These are phyloP conservation scores for Eucalyptus cloeziana DNA, from an alignment of 345 rosid species.

Conservation along the genomic window DNA sequence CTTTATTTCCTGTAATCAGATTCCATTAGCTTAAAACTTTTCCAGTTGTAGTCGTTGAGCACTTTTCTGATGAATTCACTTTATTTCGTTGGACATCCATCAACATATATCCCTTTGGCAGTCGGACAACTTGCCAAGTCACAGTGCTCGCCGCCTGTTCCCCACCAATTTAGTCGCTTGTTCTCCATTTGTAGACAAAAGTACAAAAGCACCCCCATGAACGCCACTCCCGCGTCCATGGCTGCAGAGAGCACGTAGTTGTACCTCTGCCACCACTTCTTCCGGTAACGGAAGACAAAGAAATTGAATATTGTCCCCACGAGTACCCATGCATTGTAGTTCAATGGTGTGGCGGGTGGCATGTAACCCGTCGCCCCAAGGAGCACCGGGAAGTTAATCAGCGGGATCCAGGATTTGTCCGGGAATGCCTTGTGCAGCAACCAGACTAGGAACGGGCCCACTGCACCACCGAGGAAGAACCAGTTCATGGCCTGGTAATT, in stretches of 20 bases:
- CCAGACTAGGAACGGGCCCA: slow-evolving; percentile 69
- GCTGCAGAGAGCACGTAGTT: slow-evolving; percentile 4
- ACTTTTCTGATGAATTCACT: neutral
- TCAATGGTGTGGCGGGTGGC: slow-evolving; percentile 71
- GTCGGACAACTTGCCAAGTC: neutral
- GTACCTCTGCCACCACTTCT: slow-evolving; percentile 85
- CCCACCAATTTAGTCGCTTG: neutral
- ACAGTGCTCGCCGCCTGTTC: neutral
- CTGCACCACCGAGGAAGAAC: slow-evolving; percentile 76
- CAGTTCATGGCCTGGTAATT: slow-evolving; percentile 64
- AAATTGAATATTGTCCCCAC: slow-evolving; percentile 72
- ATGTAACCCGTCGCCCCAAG: slow-evolving; percentile 65
- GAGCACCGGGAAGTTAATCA: slow-evolving; percentile 77
- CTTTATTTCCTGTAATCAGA: neutral
- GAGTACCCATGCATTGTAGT: slow-evolving; percentile 58
- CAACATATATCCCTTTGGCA: neutral
- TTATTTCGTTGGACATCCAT: slow-evolving; percentile 12
- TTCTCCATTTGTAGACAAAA: neutral
- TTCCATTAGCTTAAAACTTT: neutral
- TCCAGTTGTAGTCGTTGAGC: neutral
- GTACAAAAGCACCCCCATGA: neutral
- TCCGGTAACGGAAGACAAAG: slow-evolving; percentile 50
- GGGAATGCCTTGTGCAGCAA: slow-evolving; percentile 63
- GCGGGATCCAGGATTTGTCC: slow-evolving; percentile 62
- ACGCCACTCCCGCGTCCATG: neutral